Conservation (phyloP, 495 filamentous ascomycete species). For the Xylaria bambusicola region DNA sequence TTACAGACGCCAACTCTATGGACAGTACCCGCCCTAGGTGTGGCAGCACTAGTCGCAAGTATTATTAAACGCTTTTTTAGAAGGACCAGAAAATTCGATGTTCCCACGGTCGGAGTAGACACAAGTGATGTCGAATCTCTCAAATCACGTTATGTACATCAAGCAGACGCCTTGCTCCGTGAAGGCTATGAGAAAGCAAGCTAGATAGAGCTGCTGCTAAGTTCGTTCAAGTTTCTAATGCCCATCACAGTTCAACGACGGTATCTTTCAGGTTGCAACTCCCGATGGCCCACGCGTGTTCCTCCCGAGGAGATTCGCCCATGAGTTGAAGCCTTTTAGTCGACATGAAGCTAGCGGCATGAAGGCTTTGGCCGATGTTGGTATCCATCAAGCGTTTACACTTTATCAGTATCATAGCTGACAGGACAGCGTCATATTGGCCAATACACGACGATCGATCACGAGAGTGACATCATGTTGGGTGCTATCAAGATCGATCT, state of each 20-base stretch:
- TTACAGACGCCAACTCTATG: constrained; percentile 19
- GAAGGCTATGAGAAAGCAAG: constrained; percentile 30
- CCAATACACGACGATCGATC: constrained; percentile 38
- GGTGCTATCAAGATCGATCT: constrained; percentile 47
- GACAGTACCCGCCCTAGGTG: constrained; percentile 16
- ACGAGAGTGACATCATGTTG: constrained; percentile 36
- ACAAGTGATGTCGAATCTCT: constrained; percentile 19
- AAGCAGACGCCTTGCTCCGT: constrained; percentile 29
- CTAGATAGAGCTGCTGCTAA: neutral
- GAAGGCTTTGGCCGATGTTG: constrained; percentile 31
- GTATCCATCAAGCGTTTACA: too few relatives aligned
- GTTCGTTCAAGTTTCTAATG: neutral
- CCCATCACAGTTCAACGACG: constrained; percentile 23
- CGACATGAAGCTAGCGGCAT: constrained; percentile 43
- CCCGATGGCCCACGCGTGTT: constrained; percentile 39
- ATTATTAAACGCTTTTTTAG: constrained; percentile 17
- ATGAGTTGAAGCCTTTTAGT: constrained; percentile 48
- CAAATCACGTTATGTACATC: constrained; percentile 26
- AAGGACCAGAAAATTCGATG: constrained; percentile 19
- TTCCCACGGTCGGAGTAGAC: constrained; percentile 26
- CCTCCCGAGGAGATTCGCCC: constrained; percentile 44
- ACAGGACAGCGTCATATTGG: constrained; percentile 43
- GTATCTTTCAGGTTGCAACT: constrained; percentile 46
- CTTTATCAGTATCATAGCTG: constrained; percentile 33
- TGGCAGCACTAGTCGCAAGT: constrained; percentile 17